Evolutionary conservation across 2,329 filamentous ascomycete species (phyloP).

Genomic region (Dichotomopilus funicola): DNA sequence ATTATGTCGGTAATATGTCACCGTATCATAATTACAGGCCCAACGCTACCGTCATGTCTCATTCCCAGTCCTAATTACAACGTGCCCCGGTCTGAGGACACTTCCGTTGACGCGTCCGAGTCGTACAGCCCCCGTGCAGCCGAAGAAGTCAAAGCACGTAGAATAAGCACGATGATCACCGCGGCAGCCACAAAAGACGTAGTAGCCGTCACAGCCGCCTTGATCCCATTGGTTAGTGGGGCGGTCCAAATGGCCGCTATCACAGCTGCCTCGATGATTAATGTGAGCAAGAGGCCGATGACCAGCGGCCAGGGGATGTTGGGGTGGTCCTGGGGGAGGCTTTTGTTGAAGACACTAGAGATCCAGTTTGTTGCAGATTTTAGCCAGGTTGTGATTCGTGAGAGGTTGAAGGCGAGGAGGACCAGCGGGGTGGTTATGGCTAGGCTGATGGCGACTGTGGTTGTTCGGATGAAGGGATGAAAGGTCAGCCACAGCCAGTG

Average conservation of each 20-base stretch:
- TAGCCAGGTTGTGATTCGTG: not conserved
- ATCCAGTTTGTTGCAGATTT: too few relatives aligned
- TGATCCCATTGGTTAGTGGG: not conserved
- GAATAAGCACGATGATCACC: too few relatives aligned
- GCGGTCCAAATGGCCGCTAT: not conserved
- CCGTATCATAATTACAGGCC: too few relatives aligned
- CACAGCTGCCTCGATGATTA: not conserved
- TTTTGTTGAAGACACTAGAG: not conserved
- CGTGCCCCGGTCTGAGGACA: too few relatives aligned
- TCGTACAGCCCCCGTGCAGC: too few relatives aligned
- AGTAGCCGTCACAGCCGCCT: not conserved
- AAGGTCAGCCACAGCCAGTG: not conserved
- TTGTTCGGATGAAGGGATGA: not conserved
- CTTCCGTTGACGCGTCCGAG: too few relatives aligned
- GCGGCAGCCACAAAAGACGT: too few relatives aligned
- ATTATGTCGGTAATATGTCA: too few relatives aligned
- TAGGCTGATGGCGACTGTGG: not conserved
- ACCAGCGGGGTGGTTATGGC: not conserved
- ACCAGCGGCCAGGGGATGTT: not conserved
- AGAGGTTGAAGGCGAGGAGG: not conserved
- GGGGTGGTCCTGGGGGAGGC: not conserved
- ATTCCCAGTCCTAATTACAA: too few relatives aligned
- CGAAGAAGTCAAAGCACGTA: too few relatives aligned
- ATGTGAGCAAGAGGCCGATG: not conserved
- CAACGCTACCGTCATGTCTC: too few relatives aligned